phyloP scores from a whole-genome alignment of 768 basidiomycete species.

The Roridomyces roridus region DNA sequence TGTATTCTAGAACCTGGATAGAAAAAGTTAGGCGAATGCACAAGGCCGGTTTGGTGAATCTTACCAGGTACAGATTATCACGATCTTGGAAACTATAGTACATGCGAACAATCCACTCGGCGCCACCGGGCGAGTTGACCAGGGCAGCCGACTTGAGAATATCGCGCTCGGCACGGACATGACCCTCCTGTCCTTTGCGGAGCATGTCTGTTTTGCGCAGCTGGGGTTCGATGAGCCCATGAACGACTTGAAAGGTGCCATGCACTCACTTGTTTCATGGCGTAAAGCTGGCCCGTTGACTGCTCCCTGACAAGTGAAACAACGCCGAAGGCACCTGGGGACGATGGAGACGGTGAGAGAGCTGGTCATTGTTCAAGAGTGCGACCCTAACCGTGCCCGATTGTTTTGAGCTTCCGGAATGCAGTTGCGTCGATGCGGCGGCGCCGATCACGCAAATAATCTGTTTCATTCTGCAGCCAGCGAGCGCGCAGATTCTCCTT shows the following conservation, averaged over 20 bases:
- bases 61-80: constrained; percentile 92
- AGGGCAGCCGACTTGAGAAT: constrained; percentile 89
- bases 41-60: constrained; percentile 31
- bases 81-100: constrained; percentile 95
- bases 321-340: constrained; percentile 90
- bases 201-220: constrained; percentile 92
- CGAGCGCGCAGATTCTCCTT: constrained; percentile 74
- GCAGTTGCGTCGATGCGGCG: constrained; percentile 83
- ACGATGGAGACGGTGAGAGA: constrained; percentile 27
- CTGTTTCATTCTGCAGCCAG: constrained; percentile 89
- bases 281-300: constrained; percentile 79
- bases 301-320: constrained; percentile 91
- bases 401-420: constrained; percentile 90
- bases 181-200: constrained; percentile 96
- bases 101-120: constrained; percentile 94
- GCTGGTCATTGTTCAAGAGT: constrained; percentile 7
- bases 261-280: constrained; percentile 89
- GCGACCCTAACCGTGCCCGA: constrained; percentile 79
- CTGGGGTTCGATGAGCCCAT: constrained; percentile 44
- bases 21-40: constrained; percentile 35
- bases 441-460: constrained; percentile 85
- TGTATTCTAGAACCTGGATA: constrained; percentile 85
- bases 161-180: constrained; percentile 95
- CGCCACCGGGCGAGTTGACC: constrained; percentile 72
- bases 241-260: constrained; percentile 1